phyloP scores from a whole-genome alignment of 768 basidiomycete genomes.

The Tricholomella constricta region DNA sequence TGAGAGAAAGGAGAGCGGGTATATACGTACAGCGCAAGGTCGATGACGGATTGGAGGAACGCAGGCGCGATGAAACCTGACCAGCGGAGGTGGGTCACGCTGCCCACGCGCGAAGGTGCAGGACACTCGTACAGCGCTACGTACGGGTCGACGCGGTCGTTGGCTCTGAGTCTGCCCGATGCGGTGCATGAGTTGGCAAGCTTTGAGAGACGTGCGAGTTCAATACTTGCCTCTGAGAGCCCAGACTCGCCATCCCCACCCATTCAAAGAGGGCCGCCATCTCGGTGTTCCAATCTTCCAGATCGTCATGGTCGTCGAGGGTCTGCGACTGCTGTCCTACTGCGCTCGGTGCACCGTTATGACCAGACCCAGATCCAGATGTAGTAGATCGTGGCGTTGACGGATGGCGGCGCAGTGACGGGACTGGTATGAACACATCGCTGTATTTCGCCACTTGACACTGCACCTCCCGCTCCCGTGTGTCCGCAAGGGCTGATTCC shows the following conservation, averaged over 20 bases:
- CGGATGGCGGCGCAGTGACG: slow-evolving; percentile 30
- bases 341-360: no score
- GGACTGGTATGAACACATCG: slow-evolving; percentile 45
- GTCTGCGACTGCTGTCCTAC: no score
- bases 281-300: slow-evolving; percentile 53
- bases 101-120: slow-evolving; percentile 41
- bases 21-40: slow-evolving; percentile 40
- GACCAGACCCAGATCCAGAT: background rate
- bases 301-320: slow-evolving; percentile 27
- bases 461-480: slow-evolving; percentile 21
- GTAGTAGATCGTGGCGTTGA: slow-evolving; percentile 8
- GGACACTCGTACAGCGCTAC: slow-evolving; percentile 67
- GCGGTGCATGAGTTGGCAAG: background rate
- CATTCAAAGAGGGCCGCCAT: slow-evolving; percentile 63
- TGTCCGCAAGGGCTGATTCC: slow-evolving; percentile 16
- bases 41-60: slow-evolving; percentile 57
- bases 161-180: slow-evolving; percentile 50
- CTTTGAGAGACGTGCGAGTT: background rate
- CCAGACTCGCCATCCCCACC: slow-evolving; percentile 70
- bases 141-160: slow-evolving; percentile 70
- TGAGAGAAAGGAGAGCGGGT: background rate
- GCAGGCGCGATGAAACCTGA: slow-evolving; percentile 51
- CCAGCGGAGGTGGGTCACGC: slow-evolving; percentile 61
- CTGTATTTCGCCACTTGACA: slow-evolving; percentile 26
- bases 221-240: slow-evolving; percentile 57